Conservation (phyloP, 2,329 filamentous ascomycete genomes). For the Clarireedia paspali region DNA sequence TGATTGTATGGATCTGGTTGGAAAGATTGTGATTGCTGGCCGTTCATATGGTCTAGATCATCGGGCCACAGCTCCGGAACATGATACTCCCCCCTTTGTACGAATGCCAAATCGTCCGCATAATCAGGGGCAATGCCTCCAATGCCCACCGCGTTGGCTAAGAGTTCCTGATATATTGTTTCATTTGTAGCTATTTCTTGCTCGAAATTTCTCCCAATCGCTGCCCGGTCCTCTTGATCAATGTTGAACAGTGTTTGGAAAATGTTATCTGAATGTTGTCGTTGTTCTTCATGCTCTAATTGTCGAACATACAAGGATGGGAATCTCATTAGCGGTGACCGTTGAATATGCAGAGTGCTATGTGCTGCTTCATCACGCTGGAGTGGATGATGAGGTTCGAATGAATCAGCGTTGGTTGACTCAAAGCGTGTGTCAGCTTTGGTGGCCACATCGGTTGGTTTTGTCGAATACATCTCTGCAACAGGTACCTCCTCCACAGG, state of each 20-base stretch:
- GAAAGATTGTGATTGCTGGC: not conserved
- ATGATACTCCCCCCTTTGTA: not conserved
- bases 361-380: not conserved
- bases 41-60: not conserved
- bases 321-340: not conserved
- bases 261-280: not conserved
- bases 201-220: not conserved
- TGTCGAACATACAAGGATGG: constrained; percentile 1
- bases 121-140: not conserved
- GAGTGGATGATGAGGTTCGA: not conserved
- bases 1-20: not conserved
- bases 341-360: not conserved
- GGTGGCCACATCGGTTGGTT: no score
- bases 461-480: no score
- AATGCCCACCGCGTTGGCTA: no score
- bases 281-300: not conserved
- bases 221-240: not conserved
- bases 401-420: no score
- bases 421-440: no score
- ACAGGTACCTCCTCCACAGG: no score
- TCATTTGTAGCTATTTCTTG: not conserved
- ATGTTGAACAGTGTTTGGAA: not conserved
- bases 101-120: not conserved
- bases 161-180: not conserved
- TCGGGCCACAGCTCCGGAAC: not conserved